Conservation (phyloP, 495 filamentous ascomycete genomes). For the Umbilicaria muhlenbergii region DNA sequence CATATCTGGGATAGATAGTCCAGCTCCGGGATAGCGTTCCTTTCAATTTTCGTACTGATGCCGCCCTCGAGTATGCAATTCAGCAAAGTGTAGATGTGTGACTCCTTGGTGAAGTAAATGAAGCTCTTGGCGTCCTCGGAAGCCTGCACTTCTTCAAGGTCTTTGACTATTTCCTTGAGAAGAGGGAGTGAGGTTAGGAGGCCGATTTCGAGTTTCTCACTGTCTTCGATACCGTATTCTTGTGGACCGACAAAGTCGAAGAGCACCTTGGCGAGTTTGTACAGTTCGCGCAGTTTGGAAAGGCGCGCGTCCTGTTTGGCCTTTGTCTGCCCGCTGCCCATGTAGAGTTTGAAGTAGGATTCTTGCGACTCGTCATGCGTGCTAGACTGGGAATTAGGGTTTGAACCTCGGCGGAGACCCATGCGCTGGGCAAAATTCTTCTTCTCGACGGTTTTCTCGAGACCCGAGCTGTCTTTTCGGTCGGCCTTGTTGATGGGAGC, state of each 20-base stretch:
- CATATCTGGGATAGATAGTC: constrained; percentile 97
- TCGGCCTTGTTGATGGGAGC: constrained; percentile 1
- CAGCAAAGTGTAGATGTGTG: constrained; percentile 92
- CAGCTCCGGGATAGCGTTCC: constrained; percentile 86
- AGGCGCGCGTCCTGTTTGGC: constrained; percentile 73
- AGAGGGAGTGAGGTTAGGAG: constrained; percentile 84
- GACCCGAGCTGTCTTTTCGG: constrained; percentile 5
- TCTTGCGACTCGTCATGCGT: constrained; percentile 33
- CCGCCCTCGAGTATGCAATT: constrained; percentile 97
- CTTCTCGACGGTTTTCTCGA: constrained; percentile 18
- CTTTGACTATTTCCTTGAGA: constrained; percentile 86
- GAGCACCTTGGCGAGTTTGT: constrained; percentile 80
- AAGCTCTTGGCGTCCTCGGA: constrained; percentile 85
- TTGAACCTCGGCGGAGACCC: constrained; percentile 28
- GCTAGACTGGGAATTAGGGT: constrained; percentile 26
- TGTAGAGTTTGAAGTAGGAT: constrained; percentile 79
- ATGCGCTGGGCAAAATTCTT: constrained; percentile 31
- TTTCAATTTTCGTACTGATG: constrained; percentile 79
- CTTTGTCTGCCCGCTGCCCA: constrained; percentile 59
- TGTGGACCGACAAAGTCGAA: constrained; percentile 98
- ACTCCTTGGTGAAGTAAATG: constrained; percentile 98
- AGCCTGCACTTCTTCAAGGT: constrained; percentile 95
- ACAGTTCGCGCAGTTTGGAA: constrained; percentile 78
- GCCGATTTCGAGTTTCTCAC: constrained; percentile 94
- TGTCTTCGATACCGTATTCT: constrained; percentile 88